Percentiles rank a stretch among this genome's conserved stretches.
Conservation (phyloP, 1,139 yeast genomes). For the Protomyces macrosporus region DNA sequence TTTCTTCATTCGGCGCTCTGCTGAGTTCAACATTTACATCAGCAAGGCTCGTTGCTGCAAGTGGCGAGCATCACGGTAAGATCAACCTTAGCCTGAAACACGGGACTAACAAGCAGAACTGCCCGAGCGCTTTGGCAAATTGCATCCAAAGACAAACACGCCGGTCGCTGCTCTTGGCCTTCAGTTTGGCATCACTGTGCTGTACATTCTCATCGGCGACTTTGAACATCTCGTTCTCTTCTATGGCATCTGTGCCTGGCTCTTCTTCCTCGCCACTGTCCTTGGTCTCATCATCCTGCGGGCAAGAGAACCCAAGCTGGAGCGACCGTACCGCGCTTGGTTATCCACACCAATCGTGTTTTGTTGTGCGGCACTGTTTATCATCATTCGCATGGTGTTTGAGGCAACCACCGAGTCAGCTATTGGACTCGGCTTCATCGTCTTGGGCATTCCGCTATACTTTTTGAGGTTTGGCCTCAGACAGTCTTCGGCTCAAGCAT, state of each 20-base stretch:
- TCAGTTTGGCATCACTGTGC: constrained; percentile 37
- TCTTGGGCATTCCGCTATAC: constrained; percentile 5
- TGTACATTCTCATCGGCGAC: constrained; percentile 41
- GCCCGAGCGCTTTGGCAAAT: constrained; percentile 38
- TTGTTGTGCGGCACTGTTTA: constrained; percentile 19
- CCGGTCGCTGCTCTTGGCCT: constrained; percentile 41
- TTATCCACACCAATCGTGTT: constrained; percentile 17
- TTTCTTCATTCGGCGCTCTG: constrained; percentile 44
- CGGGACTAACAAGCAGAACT: constrained; percentile 35
- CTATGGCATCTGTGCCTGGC: constrained; percentile 38
- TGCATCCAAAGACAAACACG: constrained; percentile 36
- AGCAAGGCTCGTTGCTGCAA: constrained; percentile 41
- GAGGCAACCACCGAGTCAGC: constrained; percentile 20
- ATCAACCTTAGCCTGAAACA: not conserved
- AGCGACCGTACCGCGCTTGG: constrained; percentile 17
- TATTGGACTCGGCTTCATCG: constrained; percentile 9
- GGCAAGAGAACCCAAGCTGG: constrained; percentile 5
- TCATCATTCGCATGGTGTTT: constrained; percentile 18
- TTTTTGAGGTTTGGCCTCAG: not conserved
- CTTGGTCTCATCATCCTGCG: constrained; percentile 13
- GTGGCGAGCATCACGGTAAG: constrained; percentile 36
- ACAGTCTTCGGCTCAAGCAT: not conserved
- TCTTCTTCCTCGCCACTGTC: constrained; percentile 20
- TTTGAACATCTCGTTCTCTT: constrained; percentile 41
- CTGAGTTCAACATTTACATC: constrained; percentile 43